A percentile compares a stretch with the other conserved stretches of the same genome.
These are phyloP conservation scores for Bremia lactucae DNA, from an alignment of 352 stramenopile species.

Conservation along the genomic window DNA sequence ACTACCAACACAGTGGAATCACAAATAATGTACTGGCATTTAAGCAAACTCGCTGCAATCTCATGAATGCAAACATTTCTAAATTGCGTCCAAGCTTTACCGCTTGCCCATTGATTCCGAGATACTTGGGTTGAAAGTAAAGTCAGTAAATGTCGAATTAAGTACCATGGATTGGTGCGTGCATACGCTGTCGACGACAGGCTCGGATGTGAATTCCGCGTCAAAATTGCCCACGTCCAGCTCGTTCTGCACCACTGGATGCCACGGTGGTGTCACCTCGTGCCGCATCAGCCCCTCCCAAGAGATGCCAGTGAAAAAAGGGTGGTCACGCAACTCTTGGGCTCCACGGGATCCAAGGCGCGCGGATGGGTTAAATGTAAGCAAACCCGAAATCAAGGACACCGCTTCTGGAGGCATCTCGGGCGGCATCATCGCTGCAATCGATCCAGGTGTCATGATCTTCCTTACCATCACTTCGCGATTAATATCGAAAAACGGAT, in stretches of 20 bases:
- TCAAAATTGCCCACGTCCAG: constrained; percentile 75
- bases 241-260: constrained; percentile 52
- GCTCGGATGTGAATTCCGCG: constrained; percentile 61
- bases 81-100: constrained; percentile 21
- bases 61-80: no score
- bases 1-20: no score
- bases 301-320: constrained; percentile 77
- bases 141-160: constrained; percentile 57
- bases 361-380: constrained; percentile 63
- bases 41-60: no score
- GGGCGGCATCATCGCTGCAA: constrained; percentile 47
- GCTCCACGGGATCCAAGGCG: constrained; percentile 51
- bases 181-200: constrained; percentile 63
- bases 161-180: constrained; percentile 54
- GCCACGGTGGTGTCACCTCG: constrained; percentile 51
- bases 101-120: constrained; percentile 37
- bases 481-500: constrained; percentile 85
- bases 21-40: no score
- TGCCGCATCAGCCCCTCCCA: constrained; percentile 70
- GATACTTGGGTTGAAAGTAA: constrained; percentile 63
- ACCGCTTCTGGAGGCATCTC: constrained; percentile 59
- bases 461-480: constrained; percentile 80
- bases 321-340: constrained; percentile 64
- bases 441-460: constrained; percentile 68
- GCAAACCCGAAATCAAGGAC: constrained; percentile 59